phyloP scores from a whole-genome alignment of 129 eudicot species.

The Helianthus annuus region HanXRQr2.0-SUNRISE NC_035442.2:174703029-174703528 shows the following conservation, averaged over 20 bases:
- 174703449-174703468: neutral
- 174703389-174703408: constrained; percentile 76
- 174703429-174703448: constrained; percentile 48
- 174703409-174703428: constrained; percentile 86
- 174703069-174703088: constrained; percentile 66
- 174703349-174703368: constrained; percentile 80
- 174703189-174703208: constrained; percentile 75
- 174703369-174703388: constrained; percentile 71
- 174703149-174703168: constrained; percentile 62
- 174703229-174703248: constrained; percentile 81
- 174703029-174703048: constrained; percentile 56
- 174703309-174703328: constrained; percentile 71
- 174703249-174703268: constrained; percentile 49
- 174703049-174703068: constrained; percentile 49
- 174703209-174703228: constrained; percentile 82
- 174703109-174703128: constrained; percentile 84
- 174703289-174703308: constrained; percentile 89
- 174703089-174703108: constrained; percentile 67
- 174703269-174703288: constrained; percentile 59
- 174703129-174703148: constrained; percentile 56
- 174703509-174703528: too few relatives aligned
- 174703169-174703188: constrained; percentile 65
- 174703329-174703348: constrained; percentile 64
- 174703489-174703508: too few relatives aligned
- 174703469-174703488: neutral